Evolutionary conservation across 495 filamentous ascomycete species (phyloP), one percentile per base, ranked within the genome.

Genomic region (Trichodelitschia bisporula): DNA sequence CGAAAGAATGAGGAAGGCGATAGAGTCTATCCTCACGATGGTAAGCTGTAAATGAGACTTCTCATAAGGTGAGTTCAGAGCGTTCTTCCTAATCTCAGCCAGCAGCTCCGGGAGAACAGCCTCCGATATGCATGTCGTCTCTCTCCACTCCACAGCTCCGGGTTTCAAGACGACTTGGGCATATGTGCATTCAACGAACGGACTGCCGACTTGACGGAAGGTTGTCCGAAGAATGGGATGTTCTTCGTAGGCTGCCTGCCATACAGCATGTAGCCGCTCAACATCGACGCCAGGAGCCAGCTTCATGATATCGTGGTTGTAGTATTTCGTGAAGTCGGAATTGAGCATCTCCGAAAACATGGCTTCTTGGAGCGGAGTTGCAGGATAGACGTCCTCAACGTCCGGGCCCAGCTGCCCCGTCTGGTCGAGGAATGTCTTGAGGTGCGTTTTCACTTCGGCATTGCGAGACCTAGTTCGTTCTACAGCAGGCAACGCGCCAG

Each of bases 311-410:
- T 84, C 70, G 35, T 76, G 71, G 36, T 83, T 90, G 51, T 79
- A 82, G 45, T 92, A 90, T 35, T 64, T 55, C 15, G 54, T 52
- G 33, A 66, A 72, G 5, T 62, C 50, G 0, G 76, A 77, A 13
- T 57, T 50, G 4, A 74, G 34, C 59, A 84, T 86, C 29, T 72
- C 65, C 0, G 69, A 68, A 26, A 90, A 53, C 63, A 92, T 78
- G 20, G 64, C 70, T 40, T 86, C 76, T 46, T 92, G 82, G 2
- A 84, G 54, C 9, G 80, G 72, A 0, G 79, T 74, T 4, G 62
- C 50, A 2, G 68, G 72, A 12, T 76, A 50, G 13, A 75, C 50
- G n/a, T n/a, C n/a, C n/a, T n/a, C n/a, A n/a, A n/a, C n/a, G n/a
- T n/a, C n/a, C n/a, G n/a, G n/a, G n/a, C n/a, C n/a, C n/a, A n/a